Base-by-base conservation (phyloP, 2,329 filamentous ascomycete species). In the Teratosphaeria zuluensis region DNA sequence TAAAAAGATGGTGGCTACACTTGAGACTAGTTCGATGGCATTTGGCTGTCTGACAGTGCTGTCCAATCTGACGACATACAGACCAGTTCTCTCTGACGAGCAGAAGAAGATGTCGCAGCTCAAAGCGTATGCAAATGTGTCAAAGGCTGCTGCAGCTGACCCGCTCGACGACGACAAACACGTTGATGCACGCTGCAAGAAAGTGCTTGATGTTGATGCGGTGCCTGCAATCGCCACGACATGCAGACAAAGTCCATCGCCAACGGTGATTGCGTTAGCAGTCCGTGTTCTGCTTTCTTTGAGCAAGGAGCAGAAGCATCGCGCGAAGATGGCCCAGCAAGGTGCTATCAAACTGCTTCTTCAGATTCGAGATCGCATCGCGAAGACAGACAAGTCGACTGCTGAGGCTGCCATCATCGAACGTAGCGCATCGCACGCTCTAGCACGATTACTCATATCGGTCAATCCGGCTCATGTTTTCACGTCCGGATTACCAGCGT, bases 121-220 rank as follows among this genome's bases (percentile, higher is more conserved):
- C 52, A 96, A 95, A 77, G 90, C 91, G 1, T 99, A 97, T 68
- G 94, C 94, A 14, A 90, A 95, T 69, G 88, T 90, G 0, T 85
- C 86, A 4, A 91, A 90, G 68, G 73, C 77, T 1, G 70, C 78
- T 0, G 76, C 80, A 2, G 77, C 81, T 0, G 84, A 92, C 68
- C 83, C 84, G 7, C 78, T 95, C 0, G 86, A 94, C 59, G 84
- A 91, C 61, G 86, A 95, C 59, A 79, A 86, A 1, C 84, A 89
- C 64, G 91, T 95, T 35, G 79, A 83, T 16, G 80, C 81, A 61
- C 85, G 94, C 28, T 96, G 92, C 73, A 84, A 83, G 69, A 82
- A 81, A 11, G 81, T 96, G 12, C 88, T 97, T 60, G 85, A 92
- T 32, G 87, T 88, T 0, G 89, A 88, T 8, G 76, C 91, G 28